A percentile compares a stretch with the other conserved stretches of the same genome.
phyloP scores from a whole-genome alignment of 768 basidiomycete genomes.

The Suillus alpinus region DNA sequence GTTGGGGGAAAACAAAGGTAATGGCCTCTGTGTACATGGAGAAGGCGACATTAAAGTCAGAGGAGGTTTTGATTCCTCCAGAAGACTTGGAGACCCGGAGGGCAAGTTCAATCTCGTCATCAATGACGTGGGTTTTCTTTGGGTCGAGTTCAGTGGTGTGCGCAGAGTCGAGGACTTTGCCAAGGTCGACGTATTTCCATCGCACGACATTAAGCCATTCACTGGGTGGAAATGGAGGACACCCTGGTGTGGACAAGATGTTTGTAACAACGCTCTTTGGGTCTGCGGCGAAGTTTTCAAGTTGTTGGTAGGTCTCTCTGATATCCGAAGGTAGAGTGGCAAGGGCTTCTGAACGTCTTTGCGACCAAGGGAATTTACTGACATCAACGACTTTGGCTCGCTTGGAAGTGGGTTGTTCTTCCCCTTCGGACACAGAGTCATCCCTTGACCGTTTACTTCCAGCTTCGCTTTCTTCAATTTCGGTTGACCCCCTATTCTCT shows the following conservation, averaged over 20 bases:
- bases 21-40: background rate
- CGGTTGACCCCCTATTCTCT: background rate
- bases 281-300: conserved; percentile 2
- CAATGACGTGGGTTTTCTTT: conserved; percentile 8
- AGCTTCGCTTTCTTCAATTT: background rate
- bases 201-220: conserved; percentile 15
- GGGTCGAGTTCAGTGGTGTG: conserved; percentile 1
- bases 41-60: background rate
- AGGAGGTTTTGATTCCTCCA: background rate
- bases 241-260: background rate
- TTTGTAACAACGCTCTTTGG: conserved; percentile 2
- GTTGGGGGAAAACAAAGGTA: background rate
- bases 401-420: background rate
- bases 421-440: background rate
- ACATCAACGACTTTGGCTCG: background rate
- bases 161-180: conserved; percentile 8
- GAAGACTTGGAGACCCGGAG: background rate
- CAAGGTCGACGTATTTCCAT: conserved; percentile 1
- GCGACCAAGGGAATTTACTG: background rate
- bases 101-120: conserved; percentile 6
- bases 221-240: conserved; percentile 4
- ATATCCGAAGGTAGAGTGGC: background rate
- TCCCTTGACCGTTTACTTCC: background rate
- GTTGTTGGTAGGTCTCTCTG: background rate
- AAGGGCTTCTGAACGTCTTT: background rate